A percentile compares a stretch with the other conserved stretches of the same genome.
Conservation (phyloP, 192 early-diverging fungal species). For the Helicostylum pulchrum region DNA sequence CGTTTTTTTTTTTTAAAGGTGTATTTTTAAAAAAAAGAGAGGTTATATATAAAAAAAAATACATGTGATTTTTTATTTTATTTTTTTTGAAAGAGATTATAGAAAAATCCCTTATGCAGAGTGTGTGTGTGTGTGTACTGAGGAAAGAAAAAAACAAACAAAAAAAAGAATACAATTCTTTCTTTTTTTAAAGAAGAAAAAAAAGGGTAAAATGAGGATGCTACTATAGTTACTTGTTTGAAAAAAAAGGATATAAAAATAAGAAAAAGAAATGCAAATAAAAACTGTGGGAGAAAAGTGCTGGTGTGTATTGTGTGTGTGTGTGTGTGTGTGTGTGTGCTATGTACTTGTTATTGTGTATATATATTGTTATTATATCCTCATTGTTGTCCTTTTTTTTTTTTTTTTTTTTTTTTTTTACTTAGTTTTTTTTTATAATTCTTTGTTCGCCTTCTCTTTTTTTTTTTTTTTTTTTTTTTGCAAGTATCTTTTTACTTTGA, state of each 20-base stretch:
- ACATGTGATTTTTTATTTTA: background rate
- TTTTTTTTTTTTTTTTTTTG: background rate
- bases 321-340: conserved; percentile 3
- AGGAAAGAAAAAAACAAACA: background rate
- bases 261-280: too few relatives aligned
- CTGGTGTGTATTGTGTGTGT: background rate
- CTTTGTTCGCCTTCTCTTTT: too few relatives aligned
- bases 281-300: background rate
- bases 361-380: background rate
- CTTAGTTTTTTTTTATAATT: too few relatives aligned
- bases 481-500: conserved; percentile 1
- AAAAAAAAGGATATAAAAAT: too few relatives aligned
- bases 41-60: too few relatives aligned
- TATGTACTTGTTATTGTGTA: background rate
- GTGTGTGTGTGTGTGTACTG: background rate
- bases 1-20: too few relatives aligned
- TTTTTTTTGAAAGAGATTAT: background rate
- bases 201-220: too few relatives aligned
- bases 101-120: background rate
- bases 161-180: too few relatives aligned
- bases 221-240: too few relatives aligned
- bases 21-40: too few relatives aligned
- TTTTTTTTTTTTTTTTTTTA: background rate
- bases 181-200: too few relatives aligned
- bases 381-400: too few relatives aligned